A percentile compares a stretch with the other conserved stretches of the same genome.
Conservation (phyloP, 2,329 filamentous ascomycete genomes). For the Grosmannia serpens region DNA sequence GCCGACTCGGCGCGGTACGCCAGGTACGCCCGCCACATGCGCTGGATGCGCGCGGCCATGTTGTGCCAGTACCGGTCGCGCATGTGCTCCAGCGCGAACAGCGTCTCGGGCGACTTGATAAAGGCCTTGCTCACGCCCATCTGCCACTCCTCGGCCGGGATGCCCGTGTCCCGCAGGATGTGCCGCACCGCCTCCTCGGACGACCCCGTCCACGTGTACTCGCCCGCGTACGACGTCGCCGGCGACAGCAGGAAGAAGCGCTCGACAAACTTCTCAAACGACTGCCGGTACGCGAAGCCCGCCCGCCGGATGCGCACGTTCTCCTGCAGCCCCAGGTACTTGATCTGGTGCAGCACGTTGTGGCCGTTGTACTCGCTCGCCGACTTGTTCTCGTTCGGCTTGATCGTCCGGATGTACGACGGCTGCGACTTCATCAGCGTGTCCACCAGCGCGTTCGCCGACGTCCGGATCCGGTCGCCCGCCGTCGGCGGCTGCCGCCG, state of each 20-base stretch:
- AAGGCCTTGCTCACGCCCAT: slow-evolving; percentile 96
- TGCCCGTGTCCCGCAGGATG: slow-evolving; percentile 92
- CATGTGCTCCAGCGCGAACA: slow-evolving; percentile 97
- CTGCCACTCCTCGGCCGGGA: slow-evolving; percentile 90
- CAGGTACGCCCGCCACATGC: slow-evolving; percentile 93
- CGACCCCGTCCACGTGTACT: slow-evolving; percentile 91
- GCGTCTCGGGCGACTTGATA: slow-evolving; percentile 93
- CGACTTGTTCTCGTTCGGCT: slow-evolving; percentile 98
- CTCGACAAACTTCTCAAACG: slow-evolving; percentile 96
- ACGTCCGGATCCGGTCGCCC: slow-evolving; percentile 89
- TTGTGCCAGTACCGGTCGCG: slow-evolving; percentile 98
- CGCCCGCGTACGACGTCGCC: slow-evolving; percentile 89
- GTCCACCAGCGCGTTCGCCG: slow-evolving; percentile 87
- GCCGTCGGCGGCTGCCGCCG: slow-evolving; percentile 87
- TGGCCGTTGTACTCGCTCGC: slow-evolving; percentile 81
- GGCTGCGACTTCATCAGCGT: slow-evolving; percentile 96
- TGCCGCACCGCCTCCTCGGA: slow-evolving; percentile 78
- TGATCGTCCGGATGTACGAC: slow-evolving; percentile 97
- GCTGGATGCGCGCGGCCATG: slow-evolving; percentile 95
- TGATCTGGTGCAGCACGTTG: slow-evolving; percentile 96
- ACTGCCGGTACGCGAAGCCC: slow-evolving; percentile 92
- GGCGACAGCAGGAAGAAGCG: slow-evolving; percentile 92
- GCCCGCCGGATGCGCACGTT: slow-evolving; percentile 95
- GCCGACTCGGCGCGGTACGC: slow-evolving; percentile 88
- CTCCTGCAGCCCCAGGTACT: slow-evolving; percentile 97